Evolutionary conservation across 768 basidiomycete genomes (phyloP).

Genomic region (Daedaleopsis sinensis): DNA sequence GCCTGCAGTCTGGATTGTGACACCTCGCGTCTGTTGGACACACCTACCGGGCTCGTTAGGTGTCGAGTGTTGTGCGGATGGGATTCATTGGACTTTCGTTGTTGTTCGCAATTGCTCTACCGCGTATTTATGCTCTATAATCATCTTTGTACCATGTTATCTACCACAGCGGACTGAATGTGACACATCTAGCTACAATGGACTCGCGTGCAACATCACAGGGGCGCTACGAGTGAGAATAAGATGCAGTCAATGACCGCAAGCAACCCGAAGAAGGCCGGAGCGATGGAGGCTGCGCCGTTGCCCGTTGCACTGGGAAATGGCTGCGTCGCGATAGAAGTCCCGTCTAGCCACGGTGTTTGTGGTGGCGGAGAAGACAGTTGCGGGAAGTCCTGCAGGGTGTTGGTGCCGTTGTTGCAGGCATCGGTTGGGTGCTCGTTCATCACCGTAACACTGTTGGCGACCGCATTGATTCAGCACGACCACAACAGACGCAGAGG

Average conservation of each 20-base stretch:
- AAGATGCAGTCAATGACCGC: neutral
- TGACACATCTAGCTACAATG: neutral
- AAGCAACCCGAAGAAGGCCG: neutral
- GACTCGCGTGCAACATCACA: neutral
- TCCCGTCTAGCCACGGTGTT: slow-evolving; percentile 30
- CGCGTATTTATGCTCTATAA: slow-evolving; percentile 22
- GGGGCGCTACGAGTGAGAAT: neutral
- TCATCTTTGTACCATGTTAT: slow-evolving; percentile 9
- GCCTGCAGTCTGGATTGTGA: neutral
- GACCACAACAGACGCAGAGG: neutral
- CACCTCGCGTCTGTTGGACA: neutral
- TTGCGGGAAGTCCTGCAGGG: slow-evolving; percentile 29
- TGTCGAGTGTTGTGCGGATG: slow-evolving; percentile 11
- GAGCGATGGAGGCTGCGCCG: neutral
- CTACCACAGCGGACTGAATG: neutral
- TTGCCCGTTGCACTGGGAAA: slow-evolving; percentile 15
- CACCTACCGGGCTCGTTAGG: neutral
- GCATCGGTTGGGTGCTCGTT: slow-evolving; percentile 17
- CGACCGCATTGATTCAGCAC: too few species aligned
- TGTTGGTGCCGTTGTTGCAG: slow-evolving; percentile 29
- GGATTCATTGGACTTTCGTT: slow-evolving; percentile 6
- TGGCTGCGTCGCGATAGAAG: slow-evolving; percentile 21
- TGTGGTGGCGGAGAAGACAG: slow-evolving; percentile 24
- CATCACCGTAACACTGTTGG: slow-evolving; percentile 12
- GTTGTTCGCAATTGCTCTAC: slow-evolving; percentile 7